Base-by-base conservation (phyloP, 2,329 filamentous ascomycete species). In the Neonectria ditissima region DNA sequence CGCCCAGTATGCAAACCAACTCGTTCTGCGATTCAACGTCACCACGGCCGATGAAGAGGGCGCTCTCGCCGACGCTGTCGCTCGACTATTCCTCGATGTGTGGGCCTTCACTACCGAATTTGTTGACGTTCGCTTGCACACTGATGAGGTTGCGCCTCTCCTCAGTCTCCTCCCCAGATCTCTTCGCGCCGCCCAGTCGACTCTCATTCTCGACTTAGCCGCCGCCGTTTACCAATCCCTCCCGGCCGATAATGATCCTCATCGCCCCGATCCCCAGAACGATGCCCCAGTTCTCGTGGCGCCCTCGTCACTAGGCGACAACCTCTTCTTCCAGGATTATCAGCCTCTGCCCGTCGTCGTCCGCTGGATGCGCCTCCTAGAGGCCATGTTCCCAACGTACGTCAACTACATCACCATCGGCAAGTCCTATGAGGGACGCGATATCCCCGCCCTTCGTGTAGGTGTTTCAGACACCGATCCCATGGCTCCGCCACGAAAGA, bases 291-390 rank as follows among this genome's bases (percentile, higher is more conserved):
- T 72, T 66, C 80, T 69, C n/a, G 44, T 71, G 65, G 20, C 76
- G 67, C 50, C 78, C 73, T 59, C 71, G 28, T 76, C 76, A 11
- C 77, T 79, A 59, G 74, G 81, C n/a, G 87, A 90, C 62, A 93
- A 94, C 74, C 83, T 97, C 41, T 98, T 97, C 81, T 98, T 99
- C 80, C 87, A 89, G 55, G 89, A 97, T 74, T 99, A 97, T 77
- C 96, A 97, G 74, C 93, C 94, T 2, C 83, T 97, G 22, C 89
- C 91, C 3, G 94, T 86, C 45, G 92, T 97, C 61, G 82, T 87
- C n/a, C 92, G 91, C 37, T 99, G 96, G 96, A 94, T 98, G 91
- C 89, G 89, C 52, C 86, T 97, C 41, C 86, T 97, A 69, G 88
- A 93, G 47, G 95, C 93, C 59, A 94, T 98, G 87, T 98, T 97